These are phyloP conservation scores for Eucalyptus curtisii DNA, from an alignment of 345 rosid species.

Conservation along the genomic window DNA sequence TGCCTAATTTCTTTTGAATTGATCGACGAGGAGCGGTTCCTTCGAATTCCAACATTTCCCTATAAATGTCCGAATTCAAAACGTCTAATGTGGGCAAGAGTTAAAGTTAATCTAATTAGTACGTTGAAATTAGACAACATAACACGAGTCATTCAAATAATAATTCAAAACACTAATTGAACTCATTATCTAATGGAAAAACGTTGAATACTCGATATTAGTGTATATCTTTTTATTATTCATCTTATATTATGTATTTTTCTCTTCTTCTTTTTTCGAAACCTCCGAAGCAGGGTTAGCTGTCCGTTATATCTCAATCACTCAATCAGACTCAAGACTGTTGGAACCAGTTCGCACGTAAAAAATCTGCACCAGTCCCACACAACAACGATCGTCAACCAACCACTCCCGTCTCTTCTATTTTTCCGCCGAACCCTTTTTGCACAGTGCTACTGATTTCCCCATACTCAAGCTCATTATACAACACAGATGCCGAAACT, in stretches of 20 bases:
- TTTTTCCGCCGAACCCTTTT: not conserved
- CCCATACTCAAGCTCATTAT: not conserved
- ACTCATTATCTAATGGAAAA: not conserved
- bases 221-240: not conserved
- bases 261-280: not conserved
- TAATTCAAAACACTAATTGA: too few species aligned
- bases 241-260: not conserved
- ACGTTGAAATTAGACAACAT: too few species aligned
- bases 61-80: too few species aligned
- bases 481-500: not conserved
- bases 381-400: not conserved
- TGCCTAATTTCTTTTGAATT: not conserved
- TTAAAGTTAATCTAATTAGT: accelerated
- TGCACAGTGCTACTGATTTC: not conserved
- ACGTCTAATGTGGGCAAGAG: accelerated
- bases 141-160: too few species aligned
- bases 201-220: not conserved
- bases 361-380: not conserved
- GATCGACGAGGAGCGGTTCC: not conserved
- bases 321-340: not conserved
- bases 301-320: not conserved
- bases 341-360: not conserved
- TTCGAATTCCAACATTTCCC: not conserved
- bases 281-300: not conserved
- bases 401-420: not conserved